Conservation (phyloP, 805 yeast genomes). For the Zygotorulaspora danielsina region DNA sequence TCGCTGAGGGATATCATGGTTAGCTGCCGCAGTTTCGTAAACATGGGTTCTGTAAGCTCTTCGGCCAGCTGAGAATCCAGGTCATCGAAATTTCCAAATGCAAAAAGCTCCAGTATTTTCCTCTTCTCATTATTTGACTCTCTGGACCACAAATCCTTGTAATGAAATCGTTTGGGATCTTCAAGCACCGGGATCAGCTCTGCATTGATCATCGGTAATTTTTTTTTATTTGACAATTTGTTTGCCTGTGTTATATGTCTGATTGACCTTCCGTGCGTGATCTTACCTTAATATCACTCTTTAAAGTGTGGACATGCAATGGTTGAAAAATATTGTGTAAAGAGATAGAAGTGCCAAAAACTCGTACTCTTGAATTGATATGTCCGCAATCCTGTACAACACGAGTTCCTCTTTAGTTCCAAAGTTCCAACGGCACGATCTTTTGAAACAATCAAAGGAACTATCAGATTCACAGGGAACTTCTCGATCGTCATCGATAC, state of each 20-base stretch:
- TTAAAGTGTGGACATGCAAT: too few relatives aligned
- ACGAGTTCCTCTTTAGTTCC: slow-evolving; percentile 31
- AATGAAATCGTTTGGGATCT: slow-evolving; percentile 21
- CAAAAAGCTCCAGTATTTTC: slow-evolving; percentile 24
- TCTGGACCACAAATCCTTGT: slow-evolving; percentile 27
- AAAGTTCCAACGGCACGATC: slow-evolving; percentile 25
- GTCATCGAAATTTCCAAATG: slow-evolving; percentile 29
- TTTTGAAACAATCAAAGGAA: slow-evolving; percentile 6
- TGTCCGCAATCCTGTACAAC: slow-evolving; percentile 27
- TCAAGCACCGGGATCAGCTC: slow-evolving; percentile 16
- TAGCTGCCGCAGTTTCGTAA: slow-evolving; percentile 23
- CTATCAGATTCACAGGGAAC: background rate
- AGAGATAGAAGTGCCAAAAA: too few relatives aligned
- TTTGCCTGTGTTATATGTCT: too few relatives aligned
- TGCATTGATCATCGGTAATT: slow-evolving; percentile 2
- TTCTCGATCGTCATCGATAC: background rate
- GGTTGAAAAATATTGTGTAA: too few relatives aligned
- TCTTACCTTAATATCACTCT: too few relatives aligned
- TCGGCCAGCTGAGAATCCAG: slow-evolving; percentile 3
- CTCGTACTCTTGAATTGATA: too few relatives aligned
- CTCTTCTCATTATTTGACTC: slow-evolving; percentile 4
- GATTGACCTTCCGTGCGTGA: too few relatives aligned
- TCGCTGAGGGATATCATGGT: slow-evolving; percentile 25
- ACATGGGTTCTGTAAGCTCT: slow-evolving; percentile 14
- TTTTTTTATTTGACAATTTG: background rate